Evolutionary conservation across 139 green algal genomes (phyloP).

Genomic region (Choricystis sp.): DNA sequence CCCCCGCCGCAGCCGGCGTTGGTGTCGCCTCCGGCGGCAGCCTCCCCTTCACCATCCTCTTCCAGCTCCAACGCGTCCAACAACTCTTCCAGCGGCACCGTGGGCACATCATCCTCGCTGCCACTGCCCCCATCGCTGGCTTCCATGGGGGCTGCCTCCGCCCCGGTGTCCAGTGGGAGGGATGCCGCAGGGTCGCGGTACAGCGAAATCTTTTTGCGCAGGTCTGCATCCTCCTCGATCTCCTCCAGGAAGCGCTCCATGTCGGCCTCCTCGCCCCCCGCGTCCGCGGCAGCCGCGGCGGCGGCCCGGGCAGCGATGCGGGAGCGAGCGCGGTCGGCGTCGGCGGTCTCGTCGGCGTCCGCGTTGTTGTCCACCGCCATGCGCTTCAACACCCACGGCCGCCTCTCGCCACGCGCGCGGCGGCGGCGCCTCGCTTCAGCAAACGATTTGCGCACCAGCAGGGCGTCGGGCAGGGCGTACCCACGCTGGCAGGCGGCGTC

Average conservation of each 20-base stretch:
- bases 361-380: conserved; percentile 56
- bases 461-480: conserved; percentile 59
- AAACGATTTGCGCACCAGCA: conserved; percentile 86
- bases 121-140: too few relatives aligned
- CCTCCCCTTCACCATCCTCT: conserved; percentile 19
- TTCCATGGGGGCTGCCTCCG: too few relatives aligned
- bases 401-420: conserved; percentile 21
- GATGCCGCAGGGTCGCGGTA: too few relatives aligned
- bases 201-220: conserved; percentile 38
- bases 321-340: background rate
- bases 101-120: conserved; percentile 19
- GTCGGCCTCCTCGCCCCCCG: conserved; percentile 34
- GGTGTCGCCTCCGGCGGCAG: background rate
- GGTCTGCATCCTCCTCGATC: conserved; percentile 64
- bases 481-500: conserved; percentile 48
- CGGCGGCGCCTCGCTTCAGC: conserved; percentile 58
- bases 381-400: conserved; percentile 61
- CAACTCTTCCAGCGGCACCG: conserved; percentile 89
- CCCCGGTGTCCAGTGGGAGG: conserved; percentile 17
- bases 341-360: conserved; percentile 2
- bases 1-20: too few relatives aligned
- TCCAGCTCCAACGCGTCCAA: conserved; percentile 71
- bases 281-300: conserved; percentile 1
- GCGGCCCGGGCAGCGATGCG: background rate
- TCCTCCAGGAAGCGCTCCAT: conserved; percentile 75